A percentile compares a stretch with the other conserved stretches of the same genome.
phyloP scores from a whole-genome alignment of 2,329 filamentous ascomycete species.

The Aotearoamyces nothofagi region DNA sequence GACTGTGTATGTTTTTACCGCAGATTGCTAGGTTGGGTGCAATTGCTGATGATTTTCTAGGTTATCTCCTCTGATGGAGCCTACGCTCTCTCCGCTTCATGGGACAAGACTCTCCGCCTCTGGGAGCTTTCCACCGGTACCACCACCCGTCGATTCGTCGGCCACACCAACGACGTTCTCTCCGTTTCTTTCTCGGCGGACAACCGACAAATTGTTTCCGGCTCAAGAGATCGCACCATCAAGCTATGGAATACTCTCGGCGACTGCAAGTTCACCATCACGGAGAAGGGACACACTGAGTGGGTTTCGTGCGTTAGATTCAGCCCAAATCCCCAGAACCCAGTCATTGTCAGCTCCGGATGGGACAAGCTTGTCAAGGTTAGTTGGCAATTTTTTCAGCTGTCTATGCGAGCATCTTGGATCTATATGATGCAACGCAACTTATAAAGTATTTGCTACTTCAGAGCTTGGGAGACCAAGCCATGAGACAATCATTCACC shows the following conservation, averaged over 20 bases:
- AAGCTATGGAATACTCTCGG: constrained; percentile 99
- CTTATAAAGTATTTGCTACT: constrained; percentile 99
- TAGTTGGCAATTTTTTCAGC: constrained; percentile 27
- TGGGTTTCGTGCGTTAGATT: constrained; percentile 99
- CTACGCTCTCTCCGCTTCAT: constrained; percentile 96
- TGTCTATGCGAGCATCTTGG: constrained; percentile 11
- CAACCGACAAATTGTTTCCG: constrained; percentile 99
- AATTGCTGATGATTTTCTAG: constrained; percentile 34
- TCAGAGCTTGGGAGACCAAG: constrained; percentile 76
- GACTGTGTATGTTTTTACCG: constrained; percentile 79
- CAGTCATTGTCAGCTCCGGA: constrained; percentile 93
- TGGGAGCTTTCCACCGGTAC: constrained; percentile 97
- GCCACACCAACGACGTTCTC: constrained; percentile 98
- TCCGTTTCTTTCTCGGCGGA: constrained; percentile 99
- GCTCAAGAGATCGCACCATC: constrained; percentile 95
- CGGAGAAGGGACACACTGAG: constrained; percentile 99
- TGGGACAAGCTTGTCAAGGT: constrained; percentile 99
- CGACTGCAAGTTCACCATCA: constrained; percentile 99
- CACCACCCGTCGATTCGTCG: constrained; percentile 96
- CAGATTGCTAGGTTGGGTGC: constrained; percentile 8
- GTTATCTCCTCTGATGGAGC: constrained; percentile 99
- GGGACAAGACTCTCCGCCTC: constrained; percentile 99
- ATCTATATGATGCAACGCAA: constrained; percentile 83
- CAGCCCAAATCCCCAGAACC: constrained; percentile 99
- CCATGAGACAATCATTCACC: constrained; percentile 98